These are phyloP conservation scores for Scheffersomyces stambukii DNA, from an alignment of 1,139 yeast species.

Conservation along the genomic window DNA sequence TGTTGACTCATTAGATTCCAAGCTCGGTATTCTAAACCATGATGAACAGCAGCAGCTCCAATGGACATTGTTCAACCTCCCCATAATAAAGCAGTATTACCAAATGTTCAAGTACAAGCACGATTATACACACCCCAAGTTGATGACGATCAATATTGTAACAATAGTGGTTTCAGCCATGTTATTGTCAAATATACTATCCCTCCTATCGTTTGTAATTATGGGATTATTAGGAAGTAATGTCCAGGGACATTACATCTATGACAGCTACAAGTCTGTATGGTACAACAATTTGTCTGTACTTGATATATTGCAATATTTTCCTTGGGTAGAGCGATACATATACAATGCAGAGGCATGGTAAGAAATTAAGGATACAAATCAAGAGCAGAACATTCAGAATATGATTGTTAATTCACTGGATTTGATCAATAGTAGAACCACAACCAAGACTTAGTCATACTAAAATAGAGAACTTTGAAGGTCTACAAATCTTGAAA, in stretches of 20 bases:
- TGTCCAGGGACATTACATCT: slow-evolving; percentile 16
- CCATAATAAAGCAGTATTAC: slow-evolving; percentile 31
- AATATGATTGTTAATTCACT: not conserved
- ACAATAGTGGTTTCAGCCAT: slow-evolving; percentile 21
- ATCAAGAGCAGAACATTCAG: not conserved
- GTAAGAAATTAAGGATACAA: slow-evolving; percentile 2
- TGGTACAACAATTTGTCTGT: slow-evolving; percentile 1
- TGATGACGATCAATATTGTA: slow-evolving; percentile 17
- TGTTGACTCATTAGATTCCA: too few species aligned
- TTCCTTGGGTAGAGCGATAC: slow-evolving; percentile 7
- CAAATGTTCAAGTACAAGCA: slow-evolving; percentile 23
- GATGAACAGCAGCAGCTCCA: too few species aligned
- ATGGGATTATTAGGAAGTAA: slow-evolving; percentile 6
- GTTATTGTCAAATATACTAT: slow-evolving; percentile 17
- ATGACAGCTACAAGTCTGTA: slow-evolving; percentile 16
- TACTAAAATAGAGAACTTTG: slow-evolving; percentile 2
- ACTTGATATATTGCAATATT: slow-evolving; percentile 6
- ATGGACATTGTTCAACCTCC: slow-evolving; percentile 24
- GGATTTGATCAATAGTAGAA: slow-evolving; percentile 1
- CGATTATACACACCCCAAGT: slow-evolving; percentile 18
- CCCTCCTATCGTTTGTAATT: slow-evolving; percentile 9
- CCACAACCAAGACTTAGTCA: slow-evolving; percentile 5
- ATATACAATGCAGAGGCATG: slow-evolving; percentile 8
- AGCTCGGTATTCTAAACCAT: too few species aligned
- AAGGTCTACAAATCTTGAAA: slow-evolving; percentile 2